Base-by-base conservation (phyloP, 75 land plant genomes). In the Larix kaempferi region DNA sequence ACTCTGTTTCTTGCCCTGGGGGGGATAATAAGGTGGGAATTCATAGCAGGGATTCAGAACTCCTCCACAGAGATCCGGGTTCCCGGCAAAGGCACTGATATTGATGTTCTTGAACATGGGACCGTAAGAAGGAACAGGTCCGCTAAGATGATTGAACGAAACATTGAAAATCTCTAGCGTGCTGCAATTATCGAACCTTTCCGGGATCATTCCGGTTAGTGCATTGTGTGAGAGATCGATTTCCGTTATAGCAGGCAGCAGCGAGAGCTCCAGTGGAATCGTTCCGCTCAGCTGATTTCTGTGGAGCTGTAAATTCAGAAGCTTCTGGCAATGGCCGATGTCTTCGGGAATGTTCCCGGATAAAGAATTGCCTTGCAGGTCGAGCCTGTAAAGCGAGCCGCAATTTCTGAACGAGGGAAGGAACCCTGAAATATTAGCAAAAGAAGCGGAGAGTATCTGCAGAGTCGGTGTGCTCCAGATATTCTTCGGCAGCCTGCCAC, bases 1-100 rank as follows among this genome's bases (percentile, higher is more conserved):
- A 0, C 88, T 83, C 4, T 83, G 82, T 71, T 76, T 80, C 75
- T 77, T 79, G 0, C 76, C 73, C 59, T 72, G 56, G 6, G 73
- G 62, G 3, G 77, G 74, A 23, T 58, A 33, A 0, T 75, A 56
- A 25, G 29, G 78, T 2, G 74, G 23, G 29, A 11, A 56, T 12
- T 72, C 66, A 11, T 54, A 57, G 84, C 92, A 88, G 2, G 86
- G 79, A 22, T 19, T 23, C 29, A 94, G 56, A 10, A 79, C 59
- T 1, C 77, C 87, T 15, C 99, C 99, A 60, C 99, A 98, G 37
- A 98, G 89, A 7, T 81, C 90, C 0, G 83, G 84, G 80, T 98
- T 96, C 25, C 99, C 99, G 26, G 58, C 78, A 59, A 96, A 92
- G 14, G 67, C 76, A 26, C 82, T 85, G 21, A 73, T 73, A 5